These are phyloP conservation scores for Eucalyptus cloeziana DNA, from an alignment of 345 rosid species.

Conservation along the genomic window DNA sequence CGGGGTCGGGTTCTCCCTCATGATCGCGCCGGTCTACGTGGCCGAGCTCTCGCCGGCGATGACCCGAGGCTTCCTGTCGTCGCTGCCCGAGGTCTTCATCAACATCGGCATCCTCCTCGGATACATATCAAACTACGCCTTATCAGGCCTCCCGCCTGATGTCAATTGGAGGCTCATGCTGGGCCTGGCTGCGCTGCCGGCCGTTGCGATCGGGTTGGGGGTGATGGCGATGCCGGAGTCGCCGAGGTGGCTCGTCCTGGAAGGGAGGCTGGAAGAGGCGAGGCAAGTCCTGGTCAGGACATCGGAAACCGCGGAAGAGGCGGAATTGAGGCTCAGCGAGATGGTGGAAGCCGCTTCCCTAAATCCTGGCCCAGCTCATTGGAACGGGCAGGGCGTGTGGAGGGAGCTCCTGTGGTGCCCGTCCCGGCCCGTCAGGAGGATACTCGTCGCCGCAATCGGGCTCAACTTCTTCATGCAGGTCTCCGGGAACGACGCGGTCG, in stretches of 20 bases:
- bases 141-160: constrained; percentile 35
- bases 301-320: constrained; percentile 35
- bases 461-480: constrained; percentile 68
- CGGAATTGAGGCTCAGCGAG: constrained; percentile 29
- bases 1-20: constrained; percentile 60
- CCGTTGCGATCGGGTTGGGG: constrained; percentile 26
- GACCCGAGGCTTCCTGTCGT: constrained; percentile 49
- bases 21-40: constrained; percentile 53
- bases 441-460: constrained; percentile 47
- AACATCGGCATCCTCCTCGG: constrained; percentile 56
- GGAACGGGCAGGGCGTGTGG: constrained; percentile 43
- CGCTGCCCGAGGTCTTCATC: constrained; percentile 64
- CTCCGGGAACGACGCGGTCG: constrained; percentile 60
- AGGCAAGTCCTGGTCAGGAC: constrained; percentile 32
- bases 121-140: constrained; percentile 40
- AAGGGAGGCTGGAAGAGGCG: constrained; percentile 39
- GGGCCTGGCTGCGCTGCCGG: constrained; percentile 51
- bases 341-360: constrained; percentile 22
- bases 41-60: constrained; percentile 54
- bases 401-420: constrained; percentile 43
- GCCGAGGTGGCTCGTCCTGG: constrained; percentile 63
- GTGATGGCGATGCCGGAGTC: constrained; percentile 67
- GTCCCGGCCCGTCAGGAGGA: constrained; percentile 30
- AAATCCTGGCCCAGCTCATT: background rate
- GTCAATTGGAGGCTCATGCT: constrained; percentile 60